Percentiles rank a stretch among this genome's conserved stretches.
phyloP scores from a whole-genome alignment of 345 rosid species.

The Euphorbia peplus region DNA sequence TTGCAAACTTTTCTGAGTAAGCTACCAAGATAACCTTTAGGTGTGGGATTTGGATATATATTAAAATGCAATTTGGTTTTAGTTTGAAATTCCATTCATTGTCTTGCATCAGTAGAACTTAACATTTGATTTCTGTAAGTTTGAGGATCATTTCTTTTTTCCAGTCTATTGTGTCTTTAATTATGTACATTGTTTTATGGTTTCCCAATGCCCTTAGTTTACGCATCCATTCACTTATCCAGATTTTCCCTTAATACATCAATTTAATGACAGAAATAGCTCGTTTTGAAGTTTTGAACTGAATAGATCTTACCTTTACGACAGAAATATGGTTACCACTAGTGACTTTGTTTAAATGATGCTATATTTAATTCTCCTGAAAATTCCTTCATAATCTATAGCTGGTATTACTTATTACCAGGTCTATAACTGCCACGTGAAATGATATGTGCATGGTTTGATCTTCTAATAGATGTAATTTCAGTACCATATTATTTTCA shows the following conservation, averaged over 20 bases:
- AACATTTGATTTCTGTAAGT: background rate
- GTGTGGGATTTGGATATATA: background rate
- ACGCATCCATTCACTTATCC: background rate
- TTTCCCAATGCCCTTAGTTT: background rate
- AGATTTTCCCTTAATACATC: background rate
- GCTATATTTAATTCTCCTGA: background rate
- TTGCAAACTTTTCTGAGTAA: background rate
- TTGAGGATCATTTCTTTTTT: background rate
- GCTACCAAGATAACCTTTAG: background rate
- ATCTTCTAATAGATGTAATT: conserved; percentile 4
- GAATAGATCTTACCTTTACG: conserved; percentile 1
- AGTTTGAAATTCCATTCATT: background rate
- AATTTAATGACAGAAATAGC: background rate
- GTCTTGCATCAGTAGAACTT: conserved; percentile 4
- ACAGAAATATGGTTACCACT: background rate
- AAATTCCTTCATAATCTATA: background rate
- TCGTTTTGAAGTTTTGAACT: conserved; percentile 3
- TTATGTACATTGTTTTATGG: background rate
- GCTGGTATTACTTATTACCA: background rate
- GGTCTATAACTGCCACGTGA: background rate
- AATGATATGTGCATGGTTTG: background rate
- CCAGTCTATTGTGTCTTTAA: background rate
- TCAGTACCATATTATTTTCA: conserved; percentile 34
- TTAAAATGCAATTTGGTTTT: background rate
- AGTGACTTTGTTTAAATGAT: background rate